Base-by-base conservation (phyloP, 1,284 basidiomycete genomes). In the Sporisorium scitamineum region DNA sequence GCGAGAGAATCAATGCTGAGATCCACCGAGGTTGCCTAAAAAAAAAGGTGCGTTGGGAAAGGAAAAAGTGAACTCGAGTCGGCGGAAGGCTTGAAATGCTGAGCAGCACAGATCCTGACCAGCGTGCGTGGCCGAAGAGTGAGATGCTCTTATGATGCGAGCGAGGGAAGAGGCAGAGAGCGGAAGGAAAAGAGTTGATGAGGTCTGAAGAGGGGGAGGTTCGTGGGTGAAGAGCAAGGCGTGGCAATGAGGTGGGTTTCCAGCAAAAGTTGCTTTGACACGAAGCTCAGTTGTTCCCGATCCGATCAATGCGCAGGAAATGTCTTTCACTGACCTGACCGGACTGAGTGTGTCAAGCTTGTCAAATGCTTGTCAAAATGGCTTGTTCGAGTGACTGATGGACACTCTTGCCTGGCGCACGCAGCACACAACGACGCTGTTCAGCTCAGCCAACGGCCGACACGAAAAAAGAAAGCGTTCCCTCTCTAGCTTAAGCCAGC, bases 171-270 rank as follows among this genome's bases (percentile, higher is more conserved):
- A 7, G 18, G 27, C 18, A 9, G 27, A 20, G 18, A 48, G 27
- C 14, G 26, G 13, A 7, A 26, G 44, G 24, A 18, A 22, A 20
- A 9, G 41, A 42, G n/a, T 47, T 26, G 44, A 48, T 48, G 47
- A 48, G 47, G 47, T 47, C 27, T 42, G n/a, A 5, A 8, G 11
- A 48, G 47, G 47, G 13, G 14, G 4, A 5, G 8, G 27, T 29
- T 26, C 29, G 45, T 39, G 45, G 45, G 45, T 48, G 45, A 29
- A 29, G 45, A n/a, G 45, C n/a, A 48, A n/a, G 47, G 47, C 47
- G 47, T 48, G 27, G 47, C 47, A 48, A 31, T n/a, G 16, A n/a
- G 16, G 18, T 45, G 44, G 27, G 47, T 29, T 31, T 31, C 7
- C 29, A 13, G 16, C 14, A 29, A 45, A 45, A 45, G 24, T n/a